A percentile compares a stretch with the other conserved stretches of the same genome.
phyloP scores from a whole-genome alignment of 768 basidiomycete genomes.

The Lentinula sp. region DNA sequence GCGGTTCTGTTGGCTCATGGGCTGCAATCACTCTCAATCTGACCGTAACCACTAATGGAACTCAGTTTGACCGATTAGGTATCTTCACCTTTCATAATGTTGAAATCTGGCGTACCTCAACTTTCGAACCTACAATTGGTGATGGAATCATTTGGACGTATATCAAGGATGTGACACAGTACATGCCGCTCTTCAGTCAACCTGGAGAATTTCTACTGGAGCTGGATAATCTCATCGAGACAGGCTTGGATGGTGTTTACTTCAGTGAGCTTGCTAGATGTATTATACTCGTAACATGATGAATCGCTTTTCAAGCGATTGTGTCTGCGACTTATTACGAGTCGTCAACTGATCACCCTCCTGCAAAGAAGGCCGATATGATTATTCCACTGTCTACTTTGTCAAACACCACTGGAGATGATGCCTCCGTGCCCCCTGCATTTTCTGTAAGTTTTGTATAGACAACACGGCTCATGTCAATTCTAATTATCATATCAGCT shows the following conservation, averaged over 20 bases:
- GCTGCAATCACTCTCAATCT: conserved; percentile 70
- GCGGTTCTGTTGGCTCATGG: conserved; percentile 68
- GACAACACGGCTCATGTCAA: neutral
- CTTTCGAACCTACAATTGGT: conserved; percentile 62
- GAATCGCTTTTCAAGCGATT: conserved; percentile 34
- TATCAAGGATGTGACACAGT: conserved; percentile 70
- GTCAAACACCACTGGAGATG: conserved; percentile 56
- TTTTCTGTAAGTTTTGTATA: conserved; percentile 46
- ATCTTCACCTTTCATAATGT: conserved; percentile 74
- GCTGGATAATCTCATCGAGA: conserved; percentile 61
- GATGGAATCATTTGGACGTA: conserved; percentile 75
- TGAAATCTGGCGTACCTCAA: conserved; percentile 80
- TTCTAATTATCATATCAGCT: conserved; percentile 29
- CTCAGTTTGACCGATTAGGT: conserved; percentile 67
- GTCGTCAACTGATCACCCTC: conserved; percentile 48
- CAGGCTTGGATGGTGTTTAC: conserved; percentile 59
- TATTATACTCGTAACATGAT: neutral
- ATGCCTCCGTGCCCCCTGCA: conserved; percentile 69
- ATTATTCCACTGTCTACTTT: conserved; percentile 70
- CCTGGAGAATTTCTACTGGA: conserved; percentile 67
- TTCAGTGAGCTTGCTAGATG: conserved; percentile 36
- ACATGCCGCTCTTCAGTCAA: conserved; percentile 62
- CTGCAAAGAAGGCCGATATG: conserved; percentile 52
- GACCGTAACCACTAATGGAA: conserved; percentile 73
- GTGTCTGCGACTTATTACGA: conserved; percentile 69